Percentiles rank a stretch among this genome's conserved stretches.
phyloP scores from a whole-genome alignment of 1,139 yeast species.

The Geotrichum histeridarum region DNA sequence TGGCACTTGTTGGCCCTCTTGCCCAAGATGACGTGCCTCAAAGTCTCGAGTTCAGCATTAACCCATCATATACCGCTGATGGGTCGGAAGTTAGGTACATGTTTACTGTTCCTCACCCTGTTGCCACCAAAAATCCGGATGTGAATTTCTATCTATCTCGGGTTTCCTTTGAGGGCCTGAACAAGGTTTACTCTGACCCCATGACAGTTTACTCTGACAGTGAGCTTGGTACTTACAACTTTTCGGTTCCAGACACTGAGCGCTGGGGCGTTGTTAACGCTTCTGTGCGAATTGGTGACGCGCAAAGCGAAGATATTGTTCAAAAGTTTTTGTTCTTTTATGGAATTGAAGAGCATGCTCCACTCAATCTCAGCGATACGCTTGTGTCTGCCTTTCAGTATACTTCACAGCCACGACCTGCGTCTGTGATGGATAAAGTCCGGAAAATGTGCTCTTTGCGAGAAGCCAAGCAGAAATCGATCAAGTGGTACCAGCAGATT shows the following conservation, averaged over 20 bases:
- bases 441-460: background rate
- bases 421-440: background rate
- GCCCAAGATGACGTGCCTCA: background rate
- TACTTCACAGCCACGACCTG: background rate
- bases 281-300: background rate
- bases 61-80: background rate
- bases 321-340: background rate
- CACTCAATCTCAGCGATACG: background rate
- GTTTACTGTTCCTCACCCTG: background rate
- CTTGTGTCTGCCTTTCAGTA: background rate
- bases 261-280: background rate
- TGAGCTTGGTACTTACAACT: background rate
- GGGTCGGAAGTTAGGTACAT: background rate
- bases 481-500: background rate
- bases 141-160: background rate
- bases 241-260: background rate
- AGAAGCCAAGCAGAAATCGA: background rate
- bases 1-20: background rate
- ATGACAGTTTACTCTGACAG: background rate
- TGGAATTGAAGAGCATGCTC: background rate
- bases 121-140: background rate
- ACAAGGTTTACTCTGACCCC: background rate
- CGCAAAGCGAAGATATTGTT: background rate
- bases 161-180: background rate
- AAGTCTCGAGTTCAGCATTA: background rate